Evolutionary conservation across 106 monocot genomes (phyloP).

Genomic region (Hemerocallis citrina): DNA sequence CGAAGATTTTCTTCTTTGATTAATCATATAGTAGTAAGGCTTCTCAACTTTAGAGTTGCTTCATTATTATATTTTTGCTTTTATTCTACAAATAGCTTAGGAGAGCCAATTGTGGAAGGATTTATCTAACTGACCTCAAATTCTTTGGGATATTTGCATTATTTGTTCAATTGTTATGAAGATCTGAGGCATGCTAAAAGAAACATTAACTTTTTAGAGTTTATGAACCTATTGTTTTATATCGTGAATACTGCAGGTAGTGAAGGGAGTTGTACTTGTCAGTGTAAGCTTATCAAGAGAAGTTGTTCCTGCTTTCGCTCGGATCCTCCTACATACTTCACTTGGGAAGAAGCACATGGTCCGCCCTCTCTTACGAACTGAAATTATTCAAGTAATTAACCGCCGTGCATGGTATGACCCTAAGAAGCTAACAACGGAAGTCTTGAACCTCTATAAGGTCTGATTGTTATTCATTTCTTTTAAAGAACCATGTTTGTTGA

Average conservation of each 20-base stretch:
- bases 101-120: too few species aligned
- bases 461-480: not conserved
- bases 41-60: too few species aligned
- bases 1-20: too few species aligned
- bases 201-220: not conserved
- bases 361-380: slow-evolving; percentile 80
- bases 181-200: not conserved
- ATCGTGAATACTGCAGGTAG: slow-evolving; percentile 32
- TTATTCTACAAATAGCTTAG: too few species aligned
- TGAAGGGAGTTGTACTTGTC: slow-evolving; percentile 75
- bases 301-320: slow-evolving; percentile 87
- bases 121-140: too few species aligned
- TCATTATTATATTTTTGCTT: not conserved
- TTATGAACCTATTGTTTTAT: not conserved
- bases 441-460: slow-evolving; percentile 81
- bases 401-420: slow-evolving; percentile 85
- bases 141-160: too few species aligned
- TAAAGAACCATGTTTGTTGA: too few species aligned
- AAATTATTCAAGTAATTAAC: slow-evolving; percentile 88
- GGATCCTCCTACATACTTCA: slow-evolving; percentile 84
- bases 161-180: not conserved
- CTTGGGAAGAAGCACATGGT: slow-evolving; percentile 93
- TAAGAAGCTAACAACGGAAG: slow-evolving; percentile 67
- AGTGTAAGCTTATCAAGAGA: slow-evolving; percentile 86
- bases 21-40: too few species aligned